A percentile compares a stretch with the other conserved stretches of the same genome.
Evolutionary conservation across 1,139 yeast species (phyloP).

Genomic region (Nematodospora anomalae): DNA sequence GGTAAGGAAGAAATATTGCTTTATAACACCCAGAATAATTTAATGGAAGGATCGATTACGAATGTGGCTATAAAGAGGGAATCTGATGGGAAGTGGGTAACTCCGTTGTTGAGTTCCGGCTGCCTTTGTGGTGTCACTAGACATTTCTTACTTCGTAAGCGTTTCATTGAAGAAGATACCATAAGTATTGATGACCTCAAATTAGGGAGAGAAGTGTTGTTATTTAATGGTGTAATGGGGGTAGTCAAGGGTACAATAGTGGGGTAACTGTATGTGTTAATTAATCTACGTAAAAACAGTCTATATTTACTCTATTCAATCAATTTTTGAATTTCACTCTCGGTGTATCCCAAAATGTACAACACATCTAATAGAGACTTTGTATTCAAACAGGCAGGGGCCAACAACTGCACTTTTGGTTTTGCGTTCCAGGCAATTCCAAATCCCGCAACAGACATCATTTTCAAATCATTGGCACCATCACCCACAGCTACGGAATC

Average conservation of each 20-base stretch:
- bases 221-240: conserved; percentile 85
- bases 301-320: conserved; percentile 11
- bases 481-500: conserved; percentile 89
- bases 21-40: conserved; percentile 55
- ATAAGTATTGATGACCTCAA: conserved; percentile 46
- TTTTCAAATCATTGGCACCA: conserved; percentile 92
- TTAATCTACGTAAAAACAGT: background rate
- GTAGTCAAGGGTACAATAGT: conserved; percentile 61
- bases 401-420: conserved; percentile 79
- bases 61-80: conserved; percentile 66
- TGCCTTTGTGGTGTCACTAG: conserved; percentile 86
- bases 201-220: conserved; percentile 63
- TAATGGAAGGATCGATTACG: conserved; percentile 86
- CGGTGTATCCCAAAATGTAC: conserved; percentile 77
- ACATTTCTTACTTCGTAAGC: conserved; percentile 57
- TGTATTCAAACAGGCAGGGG: conserved; percentile 81
- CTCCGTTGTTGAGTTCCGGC: conserved; percentile 76
- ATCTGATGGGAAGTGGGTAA: conserved; percentile 59
- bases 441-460: conserved; percentile 91
- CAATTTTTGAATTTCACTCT: conserved; percentile 49
- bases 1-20: conserved; percentile 67
- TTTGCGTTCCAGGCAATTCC: conserved; percentile 98
- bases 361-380: conserved; percentile 67
- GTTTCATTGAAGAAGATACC: conserved; percentile 55
- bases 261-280: conserved; percentile 11